Conservation (phyloP, 164 flowering plant genomes). For the Nymphaea colorata region DNA sequence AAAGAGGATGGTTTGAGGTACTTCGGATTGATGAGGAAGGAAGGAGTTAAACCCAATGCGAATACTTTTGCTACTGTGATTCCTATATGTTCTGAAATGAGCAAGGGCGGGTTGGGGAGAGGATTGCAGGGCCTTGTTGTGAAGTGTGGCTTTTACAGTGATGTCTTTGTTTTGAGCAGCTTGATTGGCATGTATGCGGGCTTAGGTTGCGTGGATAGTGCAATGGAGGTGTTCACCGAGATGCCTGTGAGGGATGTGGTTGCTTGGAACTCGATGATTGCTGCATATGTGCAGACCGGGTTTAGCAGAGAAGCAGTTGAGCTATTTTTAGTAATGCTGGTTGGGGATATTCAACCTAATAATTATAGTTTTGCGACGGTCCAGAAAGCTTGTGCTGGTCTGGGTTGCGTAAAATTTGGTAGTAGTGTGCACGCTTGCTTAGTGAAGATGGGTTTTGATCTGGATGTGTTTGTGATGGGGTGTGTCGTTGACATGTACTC, state of each 20-base stretch:
- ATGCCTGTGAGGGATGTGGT: slow-evolving; percentile 5
- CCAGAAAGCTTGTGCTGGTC: slow-evolving; percentile 5
- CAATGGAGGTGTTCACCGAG: slow-evolving; percentile 1
- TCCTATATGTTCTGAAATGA: not conserved
- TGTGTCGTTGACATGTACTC: slow-evolving; percentile 5
- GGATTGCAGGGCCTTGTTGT: slow-evolving; percentile 3
- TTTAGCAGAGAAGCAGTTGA: slow-evolving; percentile 3
- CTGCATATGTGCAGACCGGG: slow-evolving; percentile 3
- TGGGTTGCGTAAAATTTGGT: slow-evolving; percentile 2
- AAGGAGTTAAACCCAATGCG: slow-evolving; percentile 1
- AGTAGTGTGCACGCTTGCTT: slow-evolving; percentile 2
- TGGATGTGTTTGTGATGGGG: slow-evolving; percentile 4
- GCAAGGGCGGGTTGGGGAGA: not conserved
- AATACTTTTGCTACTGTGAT: slow-evolving; percentile 2
- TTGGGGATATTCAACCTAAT: not conserved
- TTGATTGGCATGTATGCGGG: slow-evolving; percentile 3
- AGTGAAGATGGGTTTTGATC: slow-evolving; percentile 2
- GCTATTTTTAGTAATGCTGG: slow-evolving; percentile 4
- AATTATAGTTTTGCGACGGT: slow-evolving; percentile 5
- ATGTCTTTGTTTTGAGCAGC: slow-evolving; percentile 4
- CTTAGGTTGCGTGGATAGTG: not conserved
- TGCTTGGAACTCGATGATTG: slow-evolving; percentile 6
- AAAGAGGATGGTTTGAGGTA: not conserved
- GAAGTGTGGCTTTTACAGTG: not conserved
- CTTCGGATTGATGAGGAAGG: not conserved